phyloP scores from a whole-genome alignment of 441 rosid genomes.

The Euphorbia corollata region DNA sequence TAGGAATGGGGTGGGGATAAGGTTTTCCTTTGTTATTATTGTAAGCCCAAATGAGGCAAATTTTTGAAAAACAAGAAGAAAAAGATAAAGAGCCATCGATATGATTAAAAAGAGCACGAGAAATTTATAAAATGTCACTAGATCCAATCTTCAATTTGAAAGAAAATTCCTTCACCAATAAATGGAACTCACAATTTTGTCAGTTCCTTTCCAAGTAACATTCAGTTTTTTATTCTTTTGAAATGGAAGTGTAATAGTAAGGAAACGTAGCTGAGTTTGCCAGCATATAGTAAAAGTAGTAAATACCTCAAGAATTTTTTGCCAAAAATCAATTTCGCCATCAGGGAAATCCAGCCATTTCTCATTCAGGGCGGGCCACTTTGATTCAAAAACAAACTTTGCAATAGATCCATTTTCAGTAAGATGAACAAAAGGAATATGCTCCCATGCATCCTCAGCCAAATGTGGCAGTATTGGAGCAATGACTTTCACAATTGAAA shows the following conservation, averaged over 20 bases:
- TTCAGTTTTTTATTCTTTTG: neutral
- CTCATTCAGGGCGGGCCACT: conserved; percentile 72
- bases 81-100: no score
- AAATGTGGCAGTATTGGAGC: conserved; percentile 92
- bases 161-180: neutral
- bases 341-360: conserved; percentile 57
- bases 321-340: conserved; percentile 75
- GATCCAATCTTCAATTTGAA: neutral
- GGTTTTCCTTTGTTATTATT: no score
- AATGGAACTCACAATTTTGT: neutral
- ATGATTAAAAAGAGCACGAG: no score
- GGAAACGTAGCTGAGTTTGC: neutral
- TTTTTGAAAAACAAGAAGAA: no score
- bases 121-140: neutral
- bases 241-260: neutral
- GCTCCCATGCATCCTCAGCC: conserved; percentile 95
- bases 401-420: conserved; percentile 54
- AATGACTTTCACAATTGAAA: conserved; percentile 68
- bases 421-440: conserved; percentile 62
- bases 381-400: conserved; percentile 73
- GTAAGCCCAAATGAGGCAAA: no score
- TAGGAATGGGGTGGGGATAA: no score
- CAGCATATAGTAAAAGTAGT: neutral
- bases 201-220: neutral
- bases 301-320: conserved; percentile 71